Evolutionary conservation across 164 flowering plant species (phyloP).

Genomic region (Dillenia suffruticosa): DNA sequence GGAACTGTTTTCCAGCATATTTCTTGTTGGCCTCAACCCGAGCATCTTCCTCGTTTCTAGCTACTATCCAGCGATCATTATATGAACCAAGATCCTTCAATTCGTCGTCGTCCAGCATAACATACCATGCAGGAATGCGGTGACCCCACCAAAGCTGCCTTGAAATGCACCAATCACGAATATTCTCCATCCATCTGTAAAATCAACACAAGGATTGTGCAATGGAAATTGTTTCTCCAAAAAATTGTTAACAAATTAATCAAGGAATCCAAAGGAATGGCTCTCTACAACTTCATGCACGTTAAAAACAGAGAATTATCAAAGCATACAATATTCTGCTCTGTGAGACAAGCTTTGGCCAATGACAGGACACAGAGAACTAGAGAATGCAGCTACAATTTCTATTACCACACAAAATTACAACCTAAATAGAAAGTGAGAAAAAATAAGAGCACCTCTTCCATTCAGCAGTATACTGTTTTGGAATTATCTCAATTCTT

Average conservation of each 20-base stretch:
- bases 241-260: too few species aligned
- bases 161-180: conserved; percentile 98
- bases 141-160: conserved; percentile 99
- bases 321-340: too few species aligned
- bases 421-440: neutral
- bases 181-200: conserved; percentile 91
- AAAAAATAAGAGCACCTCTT: conserved; percentile 45
- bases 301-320: too few species aligned
- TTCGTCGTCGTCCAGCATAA: conserved; percentile 68
- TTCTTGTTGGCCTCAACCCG: conserved; percentile 40
- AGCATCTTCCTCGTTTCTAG: conserved; percentile 75
- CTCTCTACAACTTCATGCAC: too few species aligned
- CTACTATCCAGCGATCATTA: conserved; percentile 88
- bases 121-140: conserved; percentile 96
- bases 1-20: conserved; percentile 65
- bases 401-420: neutral
- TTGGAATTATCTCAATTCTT: conserved; percentile 81
- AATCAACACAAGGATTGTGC: neutral
- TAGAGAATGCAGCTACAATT: too few species aligned
- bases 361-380: too few species aligned
- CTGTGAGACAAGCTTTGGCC: too few species aligned
- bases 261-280: too few species aligned
- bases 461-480: conserved; percentile 90
- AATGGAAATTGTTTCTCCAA: too few species aligned
- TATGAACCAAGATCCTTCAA: conserved; percentile 72